Conservation (phyloP, 108 stramenopile species). For the Cylindrotheca closterium region DNA sequence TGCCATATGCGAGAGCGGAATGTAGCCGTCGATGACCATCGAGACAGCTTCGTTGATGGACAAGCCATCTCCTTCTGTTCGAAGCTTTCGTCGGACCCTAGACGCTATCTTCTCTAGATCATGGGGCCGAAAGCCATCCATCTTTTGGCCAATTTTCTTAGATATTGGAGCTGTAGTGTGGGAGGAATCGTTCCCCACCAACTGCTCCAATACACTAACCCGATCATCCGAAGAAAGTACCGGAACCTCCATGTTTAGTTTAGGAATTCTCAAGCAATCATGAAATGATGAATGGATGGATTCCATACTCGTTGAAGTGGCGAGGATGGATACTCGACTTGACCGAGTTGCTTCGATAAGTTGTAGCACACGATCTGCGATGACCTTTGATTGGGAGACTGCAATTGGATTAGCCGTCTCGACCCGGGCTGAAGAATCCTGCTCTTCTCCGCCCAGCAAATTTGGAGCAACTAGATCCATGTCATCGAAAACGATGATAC, state of each 20-base stretch:
- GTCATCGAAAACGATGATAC: slow-evolving; percentile 71
- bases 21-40: slow-evolving; percentile 17
- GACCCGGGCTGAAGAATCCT: slow-evolving; percentile 41
- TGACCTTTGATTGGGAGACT: slow-evolving; percentile 67
- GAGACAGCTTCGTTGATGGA: slow-evolving; percentile 4
- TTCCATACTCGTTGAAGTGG: slow-evolving; percentile 22
- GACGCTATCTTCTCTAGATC: slow-evolving; percentile 58
- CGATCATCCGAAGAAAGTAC: slow-evolving; percentile 3
- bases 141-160: slow-evolving; percentile 3
- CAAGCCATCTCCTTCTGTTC: neutral
- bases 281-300: slow-evolving; percentile 20
- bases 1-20: slow-evolving; percentile 28
- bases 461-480: slow-evolving; percentile 73
- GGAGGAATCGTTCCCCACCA: neutral
- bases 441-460: slow-evolving; percentile 30
- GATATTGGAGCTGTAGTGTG: neutral
- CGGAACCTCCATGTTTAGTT: slow-evolving; percentile 14
- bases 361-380: slow-evolving; percentile 58
- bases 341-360: slow-evolving; percentile 10
- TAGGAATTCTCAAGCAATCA: neutral
- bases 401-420: slow-evolving; percentile 61
- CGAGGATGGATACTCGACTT: slow-evolving; percentile 22
- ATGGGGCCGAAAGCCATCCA: slow-evolving; percentile 56
- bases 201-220: neutral
- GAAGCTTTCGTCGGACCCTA: slow-evolving; percentile 22